Percentiles rank a stretch among this genome's conserved stretches.
Evolutionary conservation across 208 protist species (phyloP).

Genomic region (Angomonas deanei): DNA sequence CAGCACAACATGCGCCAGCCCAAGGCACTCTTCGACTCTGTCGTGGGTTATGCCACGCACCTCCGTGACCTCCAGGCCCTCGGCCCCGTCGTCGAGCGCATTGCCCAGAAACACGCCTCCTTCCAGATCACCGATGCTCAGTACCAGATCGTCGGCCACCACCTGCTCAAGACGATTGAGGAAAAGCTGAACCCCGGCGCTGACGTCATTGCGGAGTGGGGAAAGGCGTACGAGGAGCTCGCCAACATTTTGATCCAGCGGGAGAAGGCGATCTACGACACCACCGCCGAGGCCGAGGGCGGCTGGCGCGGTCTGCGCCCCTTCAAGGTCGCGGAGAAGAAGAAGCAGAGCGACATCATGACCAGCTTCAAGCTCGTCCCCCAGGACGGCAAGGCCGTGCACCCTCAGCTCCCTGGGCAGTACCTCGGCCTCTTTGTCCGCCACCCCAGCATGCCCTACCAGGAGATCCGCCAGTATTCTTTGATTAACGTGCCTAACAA

Average conservation of each 20-base stretch:
- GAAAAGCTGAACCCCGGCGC: slow-evolving; percentile 28
- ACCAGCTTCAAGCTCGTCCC: slow-evolving; percentile 29
- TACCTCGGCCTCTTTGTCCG: slow-evolving; percentile 29
- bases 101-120: slow-evolving; percentile 37
- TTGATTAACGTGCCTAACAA: slow-evolving; percentile 22
- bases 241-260: slow-evolving; percentile 29
- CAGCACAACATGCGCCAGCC: slow-evolving; percentile 30
- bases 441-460: slow-evolving; percentile 24
- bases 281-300: slow-evolving; percentile 12
- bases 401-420: slow-evolving; percentile 20
- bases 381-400: slow-evolving; percentile 17
- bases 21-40: slow-evolving; percentile 36
- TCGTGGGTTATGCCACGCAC: slow-evolving; percentile 36
- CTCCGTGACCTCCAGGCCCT: slow-evolving; percentile 28
- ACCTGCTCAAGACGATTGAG: slow-evolving; percentile 45
- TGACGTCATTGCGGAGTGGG: slow-evolving; percentile 35
- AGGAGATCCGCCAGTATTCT: slow-evolving; percentile 48
- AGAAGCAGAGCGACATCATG: slow-evolving; percentile 27
- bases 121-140: slow-evolving; percentile 28
- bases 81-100: slow-evolving; percentile 30
- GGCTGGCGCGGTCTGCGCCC: slow-evolving; percentile 22
- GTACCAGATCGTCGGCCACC: slow-evolving; percentile 41
- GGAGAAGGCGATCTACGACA: slow-evolving; percentile 34
- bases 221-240: slow-evolving; percentile 39
- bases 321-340: slow-evolving; percentile 35